Evolutionary conservation across 257 asterid genomes (phyloP).

Genomic region (Primulina tabacum): DNA sequence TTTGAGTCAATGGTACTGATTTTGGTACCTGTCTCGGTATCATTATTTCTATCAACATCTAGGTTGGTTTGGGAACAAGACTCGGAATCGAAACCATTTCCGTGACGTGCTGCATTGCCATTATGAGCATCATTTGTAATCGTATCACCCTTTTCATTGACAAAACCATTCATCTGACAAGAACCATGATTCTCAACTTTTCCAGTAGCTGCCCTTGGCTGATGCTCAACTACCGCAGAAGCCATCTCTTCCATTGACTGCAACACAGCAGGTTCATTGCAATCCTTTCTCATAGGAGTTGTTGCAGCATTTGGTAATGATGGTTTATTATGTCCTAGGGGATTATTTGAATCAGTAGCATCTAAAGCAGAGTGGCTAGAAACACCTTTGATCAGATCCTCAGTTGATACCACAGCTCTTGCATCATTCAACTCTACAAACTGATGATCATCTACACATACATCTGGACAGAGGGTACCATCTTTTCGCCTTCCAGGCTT

Average conservation of each 20-base stretch:
- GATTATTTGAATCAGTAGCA: slow-evolving; percentile 39
- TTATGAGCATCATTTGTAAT: slow-evolving; percentile 34
- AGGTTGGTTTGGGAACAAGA: slow-evolving; percentile 42
- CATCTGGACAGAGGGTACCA: slow-evolving; percentile 32
- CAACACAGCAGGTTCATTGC: slow-evolving; percentile 37
- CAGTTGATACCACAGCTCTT: slow-evolving; percentile 47
- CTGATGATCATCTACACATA: slow-evolving; percentile 33
- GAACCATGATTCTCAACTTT: slow-evolving; percentile 42
- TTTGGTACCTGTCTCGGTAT: slow-evolving; percentile 33
- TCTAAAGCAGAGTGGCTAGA: slow-evolving; percentile 31
- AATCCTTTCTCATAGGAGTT: slow-evolving; percentile 34
- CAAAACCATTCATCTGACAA: slow-evolving; percentile 52
- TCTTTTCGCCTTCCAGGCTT: slow-evolving; percentile 38
- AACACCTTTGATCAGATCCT: slow-evolving; percentile 34
- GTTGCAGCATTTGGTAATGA: slow-evolving; percentile 29
- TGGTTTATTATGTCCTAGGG: slow-evolving; percentile 34
- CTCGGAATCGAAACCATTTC: slow-evolving; percentile 51
- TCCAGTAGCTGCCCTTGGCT: slow-evolving; percentile 30
- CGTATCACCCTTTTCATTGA: slow-evolving; percentile 30
- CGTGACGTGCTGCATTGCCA: slow-evolving; percentile 31
- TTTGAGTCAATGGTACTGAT: slow-evolving; percentile 39
- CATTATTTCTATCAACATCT: slow-evolving; percentile 44
- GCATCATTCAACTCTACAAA: slow-evolving; percentile 43
- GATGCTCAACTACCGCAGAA: slow-evolving; percentile 39
- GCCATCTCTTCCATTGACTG: slow-evolving; percentile 36